These are phyloP conservation scores for Tetraselmis chui DNA, from an alignment of 139 green algal species.

Conservation along the genomic window DNA sequence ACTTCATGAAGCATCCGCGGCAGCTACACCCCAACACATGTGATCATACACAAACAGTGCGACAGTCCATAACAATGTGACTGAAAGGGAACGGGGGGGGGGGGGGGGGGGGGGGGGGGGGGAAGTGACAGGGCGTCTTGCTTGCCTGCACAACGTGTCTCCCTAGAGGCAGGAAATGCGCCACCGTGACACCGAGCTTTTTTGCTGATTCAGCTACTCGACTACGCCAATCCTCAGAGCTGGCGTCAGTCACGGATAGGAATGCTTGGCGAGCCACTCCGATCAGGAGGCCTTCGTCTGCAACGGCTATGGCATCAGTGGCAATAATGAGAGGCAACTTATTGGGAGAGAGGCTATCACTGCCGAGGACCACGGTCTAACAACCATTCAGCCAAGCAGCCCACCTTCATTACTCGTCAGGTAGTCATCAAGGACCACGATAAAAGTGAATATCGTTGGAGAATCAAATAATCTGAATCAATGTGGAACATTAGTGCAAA, in stretches of 20 bases:
- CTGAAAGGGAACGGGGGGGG: background rate
- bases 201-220: too few species aligned
- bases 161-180: background rate
- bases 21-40: too few species aligned
- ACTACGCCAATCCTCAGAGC: background rate
- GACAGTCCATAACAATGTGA: too few species aligned
- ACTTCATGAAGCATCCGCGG: too few species aligned
- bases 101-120: too few species aligned
- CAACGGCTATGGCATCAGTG: background rate
- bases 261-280: background rate
- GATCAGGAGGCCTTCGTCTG: background rate
- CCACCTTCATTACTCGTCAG: background rate
- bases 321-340: background rate
- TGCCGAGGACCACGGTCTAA: background rate
- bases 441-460: background rate
- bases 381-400: background rate
- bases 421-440: background rate
- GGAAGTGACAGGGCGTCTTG: background rate
- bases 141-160: background rate
- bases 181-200: background rate
- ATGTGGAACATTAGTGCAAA: background rate
- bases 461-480: background rate
- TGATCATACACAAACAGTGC: too few species aligned
- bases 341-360: too few species aligned
- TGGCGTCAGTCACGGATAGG: background rate